Conservation (phyloP, 306 rosid species). For the Dicorynia guianensis region DNA sequence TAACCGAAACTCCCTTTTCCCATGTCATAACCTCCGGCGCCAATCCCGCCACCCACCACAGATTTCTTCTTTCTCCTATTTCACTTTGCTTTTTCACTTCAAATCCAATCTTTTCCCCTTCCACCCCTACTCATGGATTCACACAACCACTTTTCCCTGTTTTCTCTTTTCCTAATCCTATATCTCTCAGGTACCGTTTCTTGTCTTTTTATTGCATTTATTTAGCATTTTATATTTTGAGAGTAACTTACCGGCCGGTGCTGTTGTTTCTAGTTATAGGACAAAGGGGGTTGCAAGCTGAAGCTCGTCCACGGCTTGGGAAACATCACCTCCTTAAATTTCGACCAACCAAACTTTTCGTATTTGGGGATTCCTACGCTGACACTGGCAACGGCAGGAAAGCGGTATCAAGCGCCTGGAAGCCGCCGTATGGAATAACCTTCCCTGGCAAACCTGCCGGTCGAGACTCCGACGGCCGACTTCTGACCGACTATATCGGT, state of each 20-base stretch:
- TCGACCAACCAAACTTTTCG: slow-evolving; percentile 18
- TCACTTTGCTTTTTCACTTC: neutral
- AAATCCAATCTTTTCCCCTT: neutral
- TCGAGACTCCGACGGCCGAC: slow-evolving; percentile 29
- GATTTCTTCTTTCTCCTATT: neutral
- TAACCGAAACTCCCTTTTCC: too few species aligned
- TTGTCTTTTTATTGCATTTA: too few species aligned
- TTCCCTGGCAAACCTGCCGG: slow-evolving; percentile 36
- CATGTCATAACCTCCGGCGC: too few species aligned
- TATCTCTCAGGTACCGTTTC: neutral
- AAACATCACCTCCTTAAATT: neutral
- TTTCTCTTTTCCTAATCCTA: neutral
- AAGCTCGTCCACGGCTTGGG: neutral
- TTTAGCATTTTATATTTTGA: neutral
- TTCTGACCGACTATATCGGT: too few species aligned
- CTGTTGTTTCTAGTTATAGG: neutral
- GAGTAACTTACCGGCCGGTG: too few species aligned
- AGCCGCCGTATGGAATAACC: slow-evolving; percentile 15
- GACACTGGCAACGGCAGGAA: slow-evolving; percentile 25
- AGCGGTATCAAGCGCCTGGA: neutral
- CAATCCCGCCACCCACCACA: neutral
- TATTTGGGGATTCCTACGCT: slow-evolving; percentile 36
- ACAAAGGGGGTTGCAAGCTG: neutral
- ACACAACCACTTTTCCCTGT: neutral
- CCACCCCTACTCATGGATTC: neutral